Evolutionary conservation across 495 filamentous ascomycete genomes (phyloP).

Genomic region (Aspergillus biplanus): DNA sequence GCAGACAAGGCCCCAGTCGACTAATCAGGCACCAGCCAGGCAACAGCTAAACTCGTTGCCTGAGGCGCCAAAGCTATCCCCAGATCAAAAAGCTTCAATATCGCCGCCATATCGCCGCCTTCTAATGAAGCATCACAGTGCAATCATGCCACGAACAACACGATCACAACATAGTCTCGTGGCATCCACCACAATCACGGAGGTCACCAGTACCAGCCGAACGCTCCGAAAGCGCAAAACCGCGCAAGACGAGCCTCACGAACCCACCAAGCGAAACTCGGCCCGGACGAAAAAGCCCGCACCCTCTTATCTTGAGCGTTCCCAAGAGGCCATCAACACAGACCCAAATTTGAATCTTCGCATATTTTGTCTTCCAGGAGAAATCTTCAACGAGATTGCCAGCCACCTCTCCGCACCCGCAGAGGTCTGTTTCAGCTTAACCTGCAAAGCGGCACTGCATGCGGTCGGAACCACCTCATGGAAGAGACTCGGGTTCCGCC

Average conservation of each 20-base stretch:
- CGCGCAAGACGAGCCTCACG: not conserved
- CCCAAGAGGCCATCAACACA: not conserved
- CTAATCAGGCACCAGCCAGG: conserved; percentile 4
- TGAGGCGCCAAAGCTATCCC: not conserved
- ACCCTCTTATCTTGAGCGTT: not conserved
- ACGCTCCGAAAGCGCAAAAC: not conserved
- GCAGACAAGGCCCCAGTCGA: not conserved
- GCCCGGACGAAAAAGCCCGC: conserved; percentile 5
- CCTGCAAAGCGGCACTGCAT: conserved; percentile 17
- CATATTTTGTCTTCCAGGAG: conserved; percentile 11
- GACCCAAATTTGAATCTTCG: conserved; percentile 2
- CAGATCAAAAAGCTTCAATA: not conserved
- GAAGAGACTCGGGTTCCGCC: not conserved
- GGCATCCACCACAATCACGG: not conserved
- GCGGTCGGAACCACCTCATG: conserved; percentile 3
- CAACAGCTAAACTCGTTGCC: not conserved
- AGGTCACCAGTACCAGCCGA: not conserved
- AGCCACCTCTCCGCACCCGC: conserved; percentile 3
- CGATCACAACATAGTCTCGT: not conserved
- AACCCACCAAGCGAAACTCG: not conserved
- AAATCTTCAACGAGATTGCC: conserved; percentile 14
- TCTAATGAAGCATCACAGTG: not conserved
- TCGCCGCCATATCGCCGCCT: not conserved
- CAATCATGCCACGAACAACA: not conserved
- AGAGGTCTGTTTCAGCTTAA: conserved; percentile 8